phyloP scores from a whole-genome alignment of 2,329 filamentous ascomycete species.

The Aspergillus novofumigatus region DNA sequence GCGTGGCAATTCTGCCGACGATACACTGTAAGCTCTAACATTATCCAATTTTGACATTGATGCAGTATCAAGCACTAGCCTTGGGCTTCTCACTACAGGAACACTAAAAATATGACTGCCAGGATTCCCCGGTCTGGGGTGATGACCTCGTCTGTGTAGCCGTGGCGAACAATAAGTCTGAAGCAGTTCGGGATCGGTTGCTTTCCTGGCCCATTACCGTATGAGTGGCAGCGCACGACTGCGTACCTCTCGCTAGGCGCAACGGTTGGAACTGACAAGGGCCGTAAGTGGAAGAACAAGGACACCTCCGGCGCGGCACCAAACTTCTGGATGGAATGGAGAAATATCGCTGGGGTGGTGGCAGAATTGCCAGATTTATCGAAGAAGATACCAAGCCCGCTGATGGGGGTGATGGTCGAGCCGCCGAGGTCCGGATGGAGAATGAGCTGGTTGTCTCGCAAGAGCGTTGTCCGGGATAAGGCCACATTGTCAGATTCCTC shows the following conservation, averaged over 20 bases:
- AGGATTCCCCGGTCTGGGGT: constrained; percentile 55
- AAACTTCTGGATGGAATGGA: constrained; percentile 70
- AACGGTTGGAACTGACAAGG: constrained; percentile 57
- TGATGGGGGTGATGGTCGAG: constrained; percentile 44
- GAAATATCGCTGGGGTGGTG: constrained; percentile 62
- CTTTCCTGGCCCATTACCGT: constrained; percentile 19
- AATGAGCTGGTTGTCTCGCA: constrained; percentile 1
- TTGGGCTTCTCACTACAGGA: too few relatives aligned
- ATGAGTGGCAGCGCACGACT: constrained; percentile 8
- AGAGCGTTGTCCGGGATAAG: constrained; percentile 31
- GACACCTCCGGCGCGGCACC: constrained; percentile 62
- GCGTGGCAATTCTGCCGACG: too few relatives aligned
- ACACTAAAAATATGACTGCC: too few relatives aligned
- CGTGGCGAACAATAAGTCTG: constrained; percentile 65
- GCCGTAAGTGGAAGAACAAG: constrained; percentile 71
- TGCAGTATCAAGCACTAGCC: too few relatives aligned
- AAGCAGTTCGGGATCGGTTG: constrained; percentile 60
- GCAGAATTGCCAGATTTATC: constrained; percentile 64
- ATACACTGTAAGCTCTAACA: too few relatives aligned
- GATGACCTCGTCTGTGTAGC: constrained; percentile 68
- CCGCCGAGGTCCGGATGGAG: constrained; percentile 31
- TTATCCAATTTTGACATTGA: too few relatives aligned
- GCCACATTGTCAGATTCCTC: constrained; percentile 59
- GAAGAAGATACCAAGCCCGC: constrained; percentile 68
- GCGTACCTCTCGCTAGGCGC: constrained; percentile 48